Evolutionary conservation across 305 asterid genomes (phyloP).

Genomic region (Salvia sclarea): DNA sequence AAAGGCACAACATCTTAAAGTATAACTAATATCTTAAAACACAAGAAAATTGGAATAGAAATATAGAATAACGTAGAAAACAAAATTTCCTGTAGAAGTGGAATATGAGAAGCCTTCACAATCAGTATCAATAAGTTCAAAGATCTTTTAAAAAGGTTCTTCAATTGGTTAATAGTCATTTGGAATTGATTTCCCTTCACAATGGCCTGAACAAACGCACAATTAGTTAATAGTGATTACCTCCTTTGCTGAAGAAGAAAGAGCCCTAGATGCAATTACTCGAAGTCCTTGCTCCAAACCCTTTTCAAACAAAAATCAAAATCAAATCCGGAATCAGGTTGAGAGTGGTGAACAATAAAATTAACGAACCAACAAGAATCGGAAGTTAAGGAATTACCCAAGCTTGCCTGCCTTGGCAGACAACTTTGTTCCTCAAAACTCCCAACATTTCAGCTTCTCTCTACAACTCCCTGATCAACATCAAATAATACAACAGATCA

Average conservation of each 20-base stretch:
- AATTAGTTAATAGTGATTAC: slow-evolving; percentile 22
- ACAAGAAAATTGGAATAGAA: neutral
- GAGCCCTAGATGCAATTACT: slow-evolving; percentile 40
- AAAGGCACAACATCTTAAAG: neutral
- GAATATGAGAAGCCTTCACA: neutral
- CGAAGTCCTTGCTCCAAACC: slow-evolving; percentile 42
- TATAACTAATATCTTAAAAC: neutral
- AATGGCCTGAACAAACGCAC: slow-evolving; percentile 3
- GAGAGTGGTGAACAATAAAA: slow-evolving; percentile 23
- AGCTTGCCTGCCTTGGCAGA: slow-evolving; percentile 37
- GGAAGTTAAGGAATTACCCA: slow-evolving; percentile 28
- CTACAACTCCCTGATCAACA: slow-evolving; percentile 33
- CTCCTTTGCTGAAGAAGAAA: slow-evolving; percentile 45
- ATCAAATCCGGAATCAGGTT: neutral
- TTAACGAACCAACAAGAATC: neutral
- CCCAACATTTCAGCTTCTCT: slow-evolving; percentile 41
- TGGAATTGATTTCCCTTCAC: neutral
- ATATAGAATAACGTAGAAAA: slow-evolving; percentile 3
- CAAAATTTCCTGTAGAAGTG: neutral
- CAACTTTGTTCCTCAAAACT: slow-evolving; percentile 32
- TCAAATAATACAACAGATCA: slow-evolving; percentile 30
- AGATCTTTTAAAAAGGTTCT: neutral
- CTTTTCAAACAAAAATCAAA: slow-evolving; percentile 30
- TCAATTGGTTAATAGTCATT: neutral
- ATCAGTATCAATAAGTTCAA: neutral